These are phyloP conservation scores for Malassezia dermatis DNA, from an alignment of 1,284 basidiomycete genomes.

Conservation along the genomic window DNA sequence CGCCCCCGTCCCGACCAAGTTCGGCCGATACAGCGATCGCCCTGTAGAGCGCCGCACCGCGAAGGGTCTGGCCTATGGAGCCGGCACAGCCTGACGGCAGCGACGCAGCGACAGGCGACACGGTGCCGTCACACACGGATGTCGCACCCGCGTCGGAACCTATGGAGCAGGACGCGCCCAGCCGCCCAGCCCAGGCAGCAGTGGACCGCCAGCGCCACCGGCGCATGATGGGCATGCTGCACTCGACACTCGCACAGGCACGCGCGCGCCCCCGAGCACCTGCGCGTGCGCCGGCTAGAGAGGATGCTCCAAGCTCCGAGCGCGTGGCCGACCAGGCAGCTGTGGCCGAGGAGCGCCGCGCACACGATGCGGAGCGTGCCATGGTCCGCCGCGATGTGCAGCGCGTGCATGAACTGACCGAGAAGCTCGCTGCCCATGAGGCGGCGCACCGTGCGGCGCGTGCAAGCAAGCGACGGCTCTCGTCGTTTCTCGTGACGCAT, in stretches of 20 bases:
- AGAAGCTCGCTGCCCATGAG: conserved; percentile 13
- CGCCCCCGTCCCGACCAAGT: background rate
- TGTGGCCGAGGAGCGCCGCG: conserved; percentile 6
- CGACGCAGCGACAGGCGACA: background rate
- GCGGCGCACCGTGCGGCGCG: conserved; percentile 13
- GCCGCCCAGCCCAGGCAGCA: background rate
- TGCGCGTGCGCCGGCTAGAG: background rate
- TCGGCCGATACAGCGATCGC: background rate
- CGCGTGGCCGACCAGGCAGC: background rate
- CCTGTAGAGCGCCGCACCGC: background rate
- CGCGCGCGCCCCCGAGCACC: background rate
- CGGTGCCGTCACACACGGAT: background rate
- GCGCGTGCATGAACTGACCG: conserved; percentile 9
- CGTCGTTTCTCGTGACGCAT: conserved; percentile 19
- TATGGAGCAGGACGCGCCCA: background rate
- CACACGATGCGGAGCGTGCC: conserved; percentile 18
- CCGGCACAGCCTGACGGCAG: background rate
- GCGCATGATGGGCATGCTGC: conserved; percentile 13
- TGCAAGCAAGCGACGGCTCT: conserved; percentile 17
- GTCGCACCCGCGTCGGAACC: background rate
- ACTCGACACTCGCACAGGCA: conserved; percentile 11
- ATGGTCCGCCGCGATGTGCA: background rate
- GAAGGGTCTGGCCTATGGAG: background rate
- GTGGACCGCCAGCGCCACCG: conserved; percentile 12
- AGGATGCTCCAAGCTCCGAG: background rate